Evolutionary conservation across 306 rosid species (phyloP).

Genomic region (Rosa multiflora): DNA sequence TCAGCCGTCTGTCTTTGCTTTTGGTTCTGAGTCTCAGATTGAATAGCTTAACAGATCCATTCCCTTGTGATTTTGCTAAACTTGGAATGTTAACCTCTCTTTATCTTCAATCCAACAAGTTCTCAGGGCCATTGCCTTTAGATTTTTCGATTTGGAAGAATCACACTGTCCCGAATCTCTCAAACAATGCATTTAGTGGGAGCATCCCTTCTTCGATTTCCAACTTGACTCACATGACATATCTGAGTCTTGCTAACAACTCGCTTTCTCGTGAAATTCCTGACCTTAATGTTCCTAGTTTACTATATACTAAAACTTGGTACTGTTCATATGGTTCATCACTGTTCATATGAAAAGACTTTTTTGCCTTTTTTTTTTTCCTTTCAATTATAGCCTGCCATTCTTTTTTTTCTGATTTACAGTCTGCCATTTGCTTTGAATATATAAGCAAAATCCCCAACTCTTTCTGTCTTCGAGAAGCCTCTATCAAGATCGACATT

Average conservation of each 20-base stretch:
- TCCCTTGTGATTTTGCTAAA: conserved; percentile 70
- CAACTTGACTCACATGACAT: conserved; percentile 58
- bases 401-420: no score
- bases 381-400: no score
- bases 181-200: conserved; percentile 68
- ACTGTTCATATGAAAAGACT: no score
- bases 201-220: conserved; percentile 70
- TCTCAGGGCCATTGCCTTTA: conserved; percentile 70
- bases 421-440: no score
- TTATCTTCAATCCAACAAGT: conserved; percentile 62
- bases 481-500: no score
- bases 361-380: no score
- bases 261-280: conserved; percentile 72
- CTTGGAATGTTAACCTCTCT: conserved; percentile 51
- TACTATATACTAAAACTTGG: conserved; percentile 3
- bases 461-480: no score
- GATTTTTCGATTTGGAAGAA: conserved; percentile 76
- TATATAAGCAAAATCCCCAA: no score
- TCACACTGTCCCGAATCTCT: conserved; percentile 51
- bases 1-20: conserved; percentile 61
- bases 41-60: conserved; percentile 67
- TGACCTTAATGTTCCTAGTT: conserved; percentile 48
- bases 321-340: no score
- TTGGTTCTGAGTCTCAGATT: conserved; percentile 66
- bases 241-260: conserved; percentile 74